Evolutionary conservation across 2,329 filamentous ascomycete genomes (phyloP).

Genomic region (Hypoxylon sp.): DNA sequence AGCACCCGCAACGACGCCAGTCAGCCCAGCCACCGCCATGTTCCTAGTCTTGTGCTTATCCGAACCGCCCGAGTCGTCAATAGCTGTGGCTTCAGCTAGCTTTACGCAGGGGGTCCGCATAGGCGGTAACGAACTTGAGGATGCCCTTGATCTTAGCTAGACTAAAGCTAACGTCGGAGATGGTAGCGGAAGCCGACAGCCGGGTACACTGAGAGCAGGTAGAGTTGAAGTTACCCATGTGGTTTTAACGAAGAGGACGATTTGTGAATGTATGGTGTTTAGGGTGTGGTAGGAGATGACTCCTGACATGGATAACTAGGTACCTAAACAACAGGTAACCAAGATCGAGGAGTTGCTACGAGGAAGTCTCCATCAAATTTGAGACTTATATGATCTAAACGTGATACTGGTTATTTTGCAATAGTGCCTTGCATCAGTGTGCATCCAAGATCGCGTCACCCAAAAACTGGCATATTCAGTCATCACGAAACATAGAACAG

Average conservation of each 20-base stretch:
- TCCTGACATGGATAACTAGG: too few relatives aligned
- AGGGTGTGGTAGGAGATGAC: not conserved
- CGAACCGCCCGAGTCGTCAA: not conserved
- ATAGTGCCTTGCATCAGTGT: too few relatives aligned
- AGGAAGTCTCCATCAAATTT: too few relatives aligned
- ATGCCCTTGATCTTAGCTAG: not conserved
- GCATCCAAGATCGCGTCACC: too few relatives aligned
- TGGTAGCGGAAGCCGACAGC: conserved; percentile 17
- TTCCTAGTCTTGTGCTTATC: not conserved
- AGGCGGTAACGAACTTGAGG: not conserved
- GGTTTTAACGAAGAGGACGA: conserved; percentile 2
- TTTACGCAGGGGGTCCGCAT: conserved; percentile 1
- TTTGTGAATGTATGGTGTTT: conserved; percentile 17
- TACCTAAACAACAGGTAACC: too few relatives aligned
- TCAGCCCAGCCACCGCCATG: conserved; percentile 16
- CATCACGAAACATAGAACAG: not conserved
- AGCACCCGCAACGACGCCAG: conserved; percentile 11
- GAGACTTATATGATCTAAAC: too few relatives aligned
- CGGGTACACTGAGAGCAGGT: conserved; percentile 18
- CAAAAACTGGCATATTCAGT: too few relatives aligned
- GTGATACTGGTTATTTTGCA: too few relatives aligned
- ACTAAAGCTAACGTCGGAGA: conserved; percentile 4
- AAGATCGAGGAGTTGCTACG: too few relatives aligned
- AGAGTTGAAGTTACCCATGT: conserved; percentile 30
- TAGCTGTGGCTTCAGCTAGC: not conserved